Evolutionary conservation across 1,284 basidiomycete species (phyloP).

Genomic region (Takashimella tepidaria): DNA sequence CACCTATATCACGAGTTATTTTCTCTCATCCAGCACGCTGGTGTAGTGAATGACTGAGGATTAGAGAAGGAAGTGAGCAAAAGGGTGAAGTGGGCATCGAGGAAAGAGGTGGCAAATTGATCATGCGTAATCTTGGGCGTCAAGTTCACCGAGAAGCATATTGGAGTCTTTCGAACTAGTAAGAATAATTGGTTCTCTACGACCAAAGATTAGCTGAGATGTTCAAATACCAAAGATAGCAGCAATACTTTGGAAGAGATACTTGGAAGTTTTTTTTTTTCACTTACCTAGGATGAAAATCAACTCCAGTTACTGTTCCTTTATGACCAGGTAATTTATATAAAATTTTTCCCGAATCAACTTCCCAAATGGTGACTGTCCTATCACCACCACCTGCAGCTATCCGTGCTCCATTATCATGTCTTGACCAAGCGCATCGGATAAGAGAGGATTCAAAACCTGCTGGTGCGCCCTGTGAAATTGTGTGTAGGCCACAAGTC

Average conservation of each 20-base stretch:
- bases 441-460: slow-evolving; percentile 83
- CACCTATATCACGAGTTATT: too few species aligned
- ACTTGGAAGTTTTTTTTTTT: too few species aligned
- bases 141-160: slow-evolving; percentile 83
- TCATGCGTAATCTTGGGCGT: slow-evolving; percentile 49
- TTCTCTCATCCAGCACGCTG: too few species aligned
- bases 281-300: slow-evolving; percentile 62
- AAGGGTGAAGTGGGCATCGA: too few species aligned
- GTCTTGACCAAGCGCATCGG: slow-evolving; percentile 62
- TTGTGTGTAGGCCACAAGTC: too few species aligned
- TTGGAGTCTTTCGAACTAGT: slow-evolving; percentile 84
- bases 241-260: background rate
- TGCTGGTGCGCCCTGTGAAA: slow-evolving; percentile 71
- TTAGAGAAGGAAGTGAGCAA: too few species aligned
- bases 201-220: background rate
- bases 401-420: slow-evolving; percentile 46
- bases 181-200: slow-evolving; percentile 80
- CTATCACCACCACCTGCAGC: slow-evolving; percentile 52
- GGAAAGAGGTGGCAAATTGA: too few species aligned
- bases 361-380: slow-evolving; percentile 84
- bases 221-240: background rate
- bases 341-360: slow-evolving; percentile 72
- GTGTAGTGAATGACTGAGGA: too few species aligned
- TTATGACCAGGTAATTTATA: slow-evolving; percentile 94
- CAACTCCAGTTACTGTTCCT: slow-evolving; percentile 82